Evolutionary conservation across 164 flowering plant genomes (phyloP).

Genomic region (Liriodendron chinense): DNA sequence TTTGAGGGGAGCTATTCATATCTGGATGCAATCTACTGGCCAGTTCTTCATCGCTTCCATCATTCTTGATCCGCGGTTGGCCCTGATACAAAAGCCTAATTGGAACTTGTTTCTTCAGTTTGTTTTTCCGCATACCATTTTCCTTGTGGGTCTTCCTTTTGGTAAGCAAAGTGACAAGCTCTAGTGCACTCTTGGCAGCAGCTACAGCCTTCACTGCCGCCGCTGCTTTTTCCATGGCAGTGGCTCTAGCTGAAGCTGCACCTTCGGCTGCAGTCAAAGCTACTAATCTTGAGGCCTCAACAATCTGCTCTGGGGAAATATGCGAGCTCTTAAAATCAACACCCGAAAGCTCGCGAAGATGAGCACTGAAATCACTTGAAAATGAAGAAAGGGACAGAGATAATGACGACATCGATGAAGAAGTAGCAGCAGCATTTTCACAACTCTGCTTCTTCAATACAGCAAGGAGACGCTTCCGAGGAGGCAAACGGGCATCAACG

Average conservation of each 20-base stretch:
- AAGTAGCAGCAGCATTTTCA: conserved; percentile 21
- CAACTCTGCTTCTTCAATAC: conserved; percentile 70
- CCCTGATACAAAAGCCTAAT: conserved; percentile 68
- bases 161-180: conserved; percentile 52
- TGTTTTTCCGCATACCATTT: conserved; percentile 43
- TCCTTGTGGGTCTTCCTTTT: conserved; percentile 36
- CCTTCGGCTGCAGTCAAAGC: conserved; percentile 56
- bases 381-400: conserved; percentile 20
- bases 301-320: conserved; percentile 60
- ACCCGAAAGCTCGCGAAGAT: conserved; percentile 37
- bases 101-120: conserved; percentile 73
- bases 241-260: conserved; percentile 75
- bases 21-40: conserved; percentile 71
- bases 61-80: conserved; percentile 30
- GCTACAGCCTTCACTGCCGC: conserved; percentile 73
- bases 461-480: conserved; percentile 85
- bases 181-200: conserved; percentile 82
- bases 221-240: conserved; percentile 82
- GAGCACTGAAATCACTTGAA: conserved; percentile 34
- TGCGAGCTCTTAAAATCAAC: conserved; percentile 28
- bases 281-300: conserved; percentile 62
- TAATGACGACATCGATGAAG: conserved; percentile 8
- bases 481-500: conserved; percentile 75
- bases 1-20: conserved; percentile 80
- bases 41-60: conserved; percentile 65